Percentiles rank a stretch among this genome's conserved stretches.
Evolutionary conservation across 2,329 filamentous ascomycete species (phyloP).

Genomic region (Colletotrichum limetticola): DNA sequence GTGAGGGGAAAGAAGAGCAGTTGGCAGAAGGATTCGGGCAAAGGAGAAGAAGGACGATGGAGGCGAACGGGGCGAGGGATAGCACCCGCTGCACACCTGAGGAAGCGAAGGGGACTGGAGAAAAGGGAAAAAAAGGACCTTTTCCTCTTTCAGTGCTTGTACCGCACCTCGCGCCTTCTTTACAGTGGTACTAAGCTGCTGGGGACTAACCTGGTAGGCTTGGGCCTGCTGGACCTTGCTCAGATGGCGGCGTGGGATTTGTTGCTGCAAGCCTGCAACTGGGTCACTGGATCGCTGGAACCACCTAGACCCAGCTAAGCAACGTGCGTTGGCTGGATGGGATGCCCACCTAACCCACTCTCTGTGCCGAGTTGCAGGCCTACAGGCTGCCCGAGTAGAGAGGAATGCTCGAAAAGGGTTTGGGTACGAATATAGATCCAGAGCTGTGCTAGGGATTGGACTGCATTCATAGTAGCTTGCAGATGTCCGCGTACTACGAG

Average conservation of each 20-base stretch:
- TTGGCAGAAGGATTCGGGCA: constrained; percentile 15
- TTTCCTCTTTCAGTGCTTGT: constrained; percentile 13
- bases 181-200: constrained; percentile 3
- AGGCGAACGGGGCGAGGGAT: constrained; percentile 22
- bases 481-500: not conserved
- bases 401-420: not conserved
- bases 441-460: not conserved
- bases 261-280: constrained; percentile 6
- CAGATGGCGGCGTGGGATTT: not conserved
- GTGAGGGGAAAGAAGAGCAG: constrained; percentile 34
- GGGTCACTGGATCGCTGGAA: constrained; percentile 15
- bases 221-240: constrained; percentile 9
- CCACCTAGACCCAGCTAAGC: constrained; percentile 22
- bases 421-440: not conserved
- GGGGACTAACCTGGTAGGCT: not conserved
- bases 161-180: not conserved
- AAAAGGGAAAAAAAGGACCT: constrained; percentile 14
- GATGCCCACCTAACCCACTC: constrained; percentile 5
- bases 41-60: constrained; percentile 17
- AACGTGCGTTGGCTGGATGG: constrained; percentile 32
- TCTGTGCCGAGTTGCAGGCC: not conserved
- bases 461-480: not conserved
- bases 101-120: constrained; percentile 17
- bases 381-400: not conserved
- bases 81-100: not conserved